Evolutionary conservation across 345 rosid species (phyloP), one percentile per base, ranked within the genome.

Genomic region (Arabidopsis suecica): DNA sequence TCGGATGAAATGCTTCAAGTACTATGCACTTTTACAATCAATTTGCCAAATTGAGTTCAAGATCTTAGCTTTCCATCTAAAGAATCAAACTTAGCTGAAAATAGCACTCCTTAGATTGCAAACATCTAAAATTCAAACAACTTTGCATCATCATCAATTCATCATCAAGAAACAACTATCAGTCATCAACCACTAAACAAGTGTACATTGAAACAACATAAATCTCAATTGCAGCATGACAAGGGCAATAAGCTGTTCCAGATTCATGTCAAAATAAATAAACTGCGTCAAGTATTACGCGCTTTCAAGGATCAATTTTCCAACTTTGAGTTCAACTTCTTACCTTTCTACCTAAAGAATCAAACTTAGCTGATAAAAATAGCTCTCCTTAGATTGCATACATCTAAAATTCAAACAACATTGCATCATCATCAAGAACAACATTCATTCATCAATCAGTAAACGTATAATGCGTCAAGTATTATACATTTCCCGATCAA

Each of bases 1-100:
- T 6, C 6, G 22, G 1, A 47, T 47, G 3, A 3, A 5, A 14
- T 47, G 22, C 3, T 1, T 5, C 50, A 47, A n/a, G 20, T 7
- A n/a, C 16, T 47, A 6, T 3, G 5, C 23, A 6, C 7, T 6
- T 5, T 14, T 14, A 14, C 3, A 0, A 45, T 34, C 23, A 36
- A 20, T 38, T 23, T 1, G 48, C 32, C 60, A 66, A 32, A 47
- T 11, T 8, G 28, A 68, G 9, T 9, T 38, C 12, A 66, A 53
- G 10, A 40, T 68, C 7, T 25, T 41, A 40, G 40, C 71, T 51
- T 67, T 53, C 28, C 44, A 53, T 5, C 72, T 37, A 68, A 53
- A 34, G 12, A 36, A 11, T 9, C 30, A 48, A 48, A 16, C 22
- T 48, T 48, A n/a, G n/a, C n/a, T n/a, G n/a, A n/a, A n/a, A n/a